Conservation (phyloP, 2,329 filamentous ascomycete species). For the Diaporthe eres region DNA sequence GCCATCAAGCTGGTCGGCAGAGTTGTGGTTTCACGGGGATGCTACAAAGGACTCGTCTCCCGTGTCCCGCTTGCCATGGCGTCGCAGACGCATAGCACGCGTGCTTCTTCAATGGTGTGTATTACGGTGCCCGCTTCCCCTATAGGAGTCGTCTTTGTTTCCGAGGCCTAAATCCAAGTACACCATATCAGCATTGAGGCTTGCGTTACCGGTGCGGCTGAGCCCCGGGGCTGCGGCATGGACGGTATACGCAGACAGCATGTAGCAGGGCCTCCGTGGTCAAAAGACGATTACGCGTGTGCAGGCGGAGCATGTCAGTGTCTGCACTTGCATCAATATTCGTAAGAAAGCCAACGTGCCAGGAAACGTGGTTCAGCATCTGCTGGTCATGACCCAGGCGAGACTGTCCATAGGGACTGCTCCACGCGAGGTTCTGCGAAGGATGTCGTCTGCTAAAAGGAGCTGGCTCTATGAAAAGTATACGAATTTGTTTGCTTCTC, state of each 20-base stretch:
- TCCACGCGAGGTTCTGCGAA: not conserved
- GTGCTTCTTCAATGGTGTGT: no score
- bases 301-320: not conserved
- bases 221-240: not conserved
- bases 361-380: not conserved
- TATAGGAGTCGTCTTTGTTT: not conserved
- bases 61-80: no score
- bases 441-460: no score
- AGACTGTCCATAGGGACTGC: not conserved
- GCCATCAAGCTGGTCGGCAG: not conserved
- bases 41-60: not conserved
- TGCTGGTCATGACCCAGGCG: no score
- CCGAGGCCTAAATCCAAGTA: not conserved
- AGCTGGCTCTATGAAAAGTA: not conserved
- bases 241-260: not conserved
- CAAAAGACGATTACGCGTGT: no score
- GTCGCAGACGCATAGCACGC: no score
- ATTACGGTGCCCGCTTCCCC: not conserved
- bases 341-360: not conserved
- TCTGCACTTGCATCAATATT: not conserved
- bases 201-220: not conserved
- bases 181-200: not conserved
- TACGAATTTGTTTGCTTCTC: not conserved
- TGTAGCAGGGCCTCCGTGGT: not conserved
- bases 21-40: not conserved